A percentile compares a stretch with the other conserved stretches of the same genome.
phyloP scores from a whole-genome alignment of 176 grass and related monocot species.

The Poa pratensis region DNA sequence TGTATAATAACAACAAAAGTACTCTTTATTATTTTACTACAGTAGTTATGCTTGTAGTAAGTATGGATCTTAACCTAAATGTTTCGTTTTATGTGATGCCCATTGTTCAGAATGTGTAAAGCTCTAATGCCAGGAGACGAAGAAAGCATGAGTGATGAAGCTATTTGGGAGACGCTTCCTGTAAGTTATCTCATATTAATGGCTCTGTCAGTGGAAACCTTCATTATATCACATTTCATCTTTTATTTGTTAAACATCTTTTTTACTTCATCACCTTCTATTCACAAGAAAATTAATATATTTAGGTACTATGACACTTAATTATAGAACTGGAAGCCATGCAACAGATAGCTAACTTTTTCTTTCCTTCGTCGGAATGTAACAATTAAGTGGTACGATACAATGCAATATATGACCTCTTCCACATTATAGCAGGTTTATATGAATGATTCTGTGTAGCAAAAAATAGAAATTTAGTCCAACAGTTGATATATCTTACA shows the following conservation, averaged over 20 bases:
- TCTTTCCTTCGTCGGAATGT: not conserved
- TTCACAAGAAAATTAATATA: not conserved
- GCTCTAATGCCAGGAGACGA: conserved; percentile 98
- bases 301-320: not conserved
- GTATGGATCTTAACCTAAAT: conserved; percentile 3
- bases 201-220: conserved; percentile 4
- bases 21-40: conserved; percentile 23
- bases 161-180: conserved; percentile 95
- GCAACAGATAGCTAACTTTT: not conserved
- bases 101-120: conserved; percentile 86
- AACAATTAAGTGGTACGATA: not conserved
- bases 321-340: not conserved
- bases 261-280: not conserved
- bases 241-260: conserved; percentile 2
- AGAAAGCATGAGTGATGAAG: conserved; percentile 92
- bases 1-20: not conserved
- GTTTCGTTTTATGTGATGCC: not conserved
- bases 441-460: conserved; percentile 10
- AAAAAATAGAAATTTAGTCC: not conserved
- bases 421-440: not conserved
- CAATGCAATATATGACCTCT: not conserved
- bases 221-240: conserved; percentile 9
- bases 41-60: conserved; percentile 25
- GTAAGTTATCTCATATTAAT: conserved; percentile 57
- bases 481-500: conserved; percentile 21